Base-by-base conservation (phyloP, 2,329 filamentous ascomycete genomes). In the Fonsecaea nubica region DNA sequence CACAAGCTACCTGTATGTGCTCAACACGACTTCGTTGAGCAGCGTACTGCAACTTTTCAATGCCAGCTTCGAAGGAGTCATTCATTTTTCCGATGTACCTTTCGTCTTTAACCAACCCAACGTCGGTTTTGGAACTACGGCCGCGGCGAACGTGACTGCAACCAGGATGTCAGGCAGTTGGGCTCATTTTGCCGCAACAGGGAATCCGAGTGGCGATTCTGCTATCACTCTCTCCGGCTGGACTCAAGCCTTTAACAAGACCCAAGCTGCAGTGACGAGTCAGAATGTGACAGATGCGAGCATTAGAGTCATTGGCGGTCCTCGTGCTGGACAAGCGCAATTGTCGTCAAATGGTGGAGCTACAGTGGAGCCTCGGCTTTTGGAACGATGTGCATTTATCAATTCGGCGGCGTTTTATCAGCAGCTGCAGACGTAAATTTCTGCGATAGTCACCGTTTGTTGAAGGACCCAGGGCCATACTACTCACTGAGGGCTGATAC, bases 51-150 rank as follows among this genome's bases (percentile, higher is more conserved):
- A 32, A 15, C 55, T 66, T 6, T 55, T 48, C 60, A 58, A 58
- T 50, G 64, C 60, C n/a, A 50, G 32, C 15, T 66, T 66, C 45
- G 64, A 63, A 60, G 64, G 64, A 5, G 60, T 66, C 25, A 38
- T 66, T 18, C 64, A 66, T 21, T 57, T 66, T 21, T 66, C 64
- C 13, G 64, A 66, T 40, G 50, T 66, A 4, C 64, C 64, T 13
- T 60, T 63, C 18, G 60, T 66, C 10, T 66, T 66, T 60, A 61
- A 66, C 35, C 55, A 63, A 32, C 58, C 64, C 9, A 63, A 66
- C 42, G 35, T 66, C 21, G 59, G 64, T 9, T 55, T 66, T 10
- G 64, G 64, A n/a, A 61, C 60, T 33, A 66, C 60, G 5, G 60
- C 64, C 6, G 64, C 64, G n/a, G 52, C 52, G 35, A 54, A 66